phyloP scores from a whole-genome alignment of 495 filamentous ascomycete genomes.

The Annulohypoxylon stygium region DNA sequence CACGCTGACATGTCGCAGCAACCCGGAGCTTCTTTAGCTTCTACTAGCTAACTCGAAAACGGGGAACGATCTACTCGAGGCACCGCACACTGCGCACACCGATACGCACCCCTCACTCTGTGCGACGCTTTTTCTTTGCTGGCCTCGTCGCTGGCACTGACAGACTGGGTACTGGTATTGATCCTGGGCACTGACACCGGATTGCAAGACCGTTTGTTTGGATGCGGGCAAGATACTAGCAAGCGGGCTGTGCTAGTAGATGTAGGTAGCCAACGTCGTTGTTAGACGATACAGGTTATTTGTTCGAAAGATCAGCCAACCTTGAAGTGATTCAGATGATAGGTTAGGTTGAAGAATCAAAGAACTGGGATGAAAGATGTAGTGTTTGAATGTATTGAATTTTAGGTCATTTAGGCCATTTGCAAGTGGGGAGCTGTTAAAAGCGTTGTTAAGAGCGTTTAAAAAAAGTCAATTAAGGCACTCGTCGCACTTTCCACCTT shows the following conservation, averaged over 20 bases:
- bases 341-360: neutral
- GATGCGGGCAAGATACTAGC: neutral
- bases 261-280: conserved; percentile 1
- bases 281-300: conserved; percentile 17
- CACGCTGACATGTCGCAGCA: conserved; percentile 48
- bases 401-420: neutral
- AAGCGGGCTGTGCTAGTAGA: neutral
- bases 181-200: neutral
- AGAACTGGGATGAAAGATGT: conserved; percentile 4
- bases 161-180: too few species aligned
- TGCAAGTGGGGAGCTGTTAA: neutral
- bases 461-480: conserved; percentile 20
- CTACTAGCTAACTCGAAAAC: conserved; percentile 36
- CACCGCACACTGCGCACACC: neutral
- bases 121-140: conserved; percentile 20
- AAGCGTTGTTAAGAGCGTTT: too few species aligned
- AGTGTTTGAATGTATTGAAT: neutral
- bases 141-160: conserved; percentile 29
- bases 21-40: conserved; percentile 38
- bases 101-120: neutral
- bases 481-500: conserved; percentile 13
- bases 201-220: conserved; percentile 10
- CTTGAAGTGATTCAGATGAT: neutral
- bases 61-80: conserved; percentile 33
- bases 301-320: neutral